phyloP scores from a whole-genome alignment of 257 asterid species.

The Nicotiana tomentosiformis region DNA sequence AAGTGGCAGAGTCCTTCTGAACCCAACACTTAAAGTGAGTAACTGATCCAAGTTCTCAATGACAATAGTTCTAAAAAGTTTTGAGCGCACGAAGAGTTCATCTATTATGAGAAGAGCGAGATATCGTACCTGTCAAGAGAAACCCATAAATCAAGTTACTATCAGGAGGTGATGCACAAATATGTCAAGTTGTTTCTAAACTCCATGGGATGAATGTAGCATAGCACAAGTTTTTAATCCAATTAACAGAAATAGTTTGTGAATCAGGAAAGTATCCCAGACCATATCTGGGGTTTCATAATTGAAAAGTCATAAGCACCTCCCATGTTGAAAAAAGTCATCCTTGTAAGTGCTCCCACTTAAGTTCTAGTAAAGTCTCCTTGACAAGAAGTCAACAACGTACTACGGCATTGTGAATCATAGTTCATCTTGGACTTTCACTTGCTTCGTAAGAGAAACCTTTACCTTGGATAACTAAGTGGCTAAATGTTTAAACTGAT shows the following conservation, averaged over 20 bases:
- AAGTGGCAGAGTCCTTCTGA: conserved; percentile 67
- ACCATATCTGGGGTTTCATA: neutral
- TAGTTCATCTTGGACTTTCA: neutral
- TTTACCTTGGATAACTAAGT: conserved; percentile 1
- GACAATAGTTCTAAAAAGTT: conserved; percentile 62
- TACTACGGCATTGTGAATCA: neutral
- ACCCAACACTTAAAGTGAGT: conserved; percentile 73
- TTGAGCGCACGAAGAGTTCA: conserved; percentile 90
- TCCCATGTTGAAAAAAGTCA: neutral
- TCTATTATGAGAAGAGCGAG: conserved; percentile 87
- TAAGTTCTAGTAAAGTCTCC: neutral
- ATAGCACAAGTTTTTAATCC: neutral
- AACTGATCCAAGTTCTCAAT: conserved; percentile 77
- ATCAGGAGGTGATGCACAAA: neutral
- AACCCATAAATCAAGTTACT: neutral
- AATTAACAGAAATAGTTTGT: neutral
- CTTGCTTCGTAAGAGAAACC: neutral
- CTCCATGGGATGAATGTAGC: neutral
- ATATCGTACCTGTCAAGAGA: conserved; percentile 59
- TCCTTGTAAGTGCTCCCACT: neutral
- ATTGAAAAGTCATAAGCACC: neutral
- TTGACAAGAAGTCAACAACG: neutral
- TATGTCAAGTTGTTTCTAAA: neutral
- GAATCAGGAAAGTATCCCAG: neutral
- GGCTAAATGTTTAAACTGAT: neutral